Percentiles rank a stretch among this genome's conserved stretches.
phyloP scores from a whole-genome alignment of 2,329 filamentous ascomycete genomes.

The Cladobotryum protrusum region DNA sequence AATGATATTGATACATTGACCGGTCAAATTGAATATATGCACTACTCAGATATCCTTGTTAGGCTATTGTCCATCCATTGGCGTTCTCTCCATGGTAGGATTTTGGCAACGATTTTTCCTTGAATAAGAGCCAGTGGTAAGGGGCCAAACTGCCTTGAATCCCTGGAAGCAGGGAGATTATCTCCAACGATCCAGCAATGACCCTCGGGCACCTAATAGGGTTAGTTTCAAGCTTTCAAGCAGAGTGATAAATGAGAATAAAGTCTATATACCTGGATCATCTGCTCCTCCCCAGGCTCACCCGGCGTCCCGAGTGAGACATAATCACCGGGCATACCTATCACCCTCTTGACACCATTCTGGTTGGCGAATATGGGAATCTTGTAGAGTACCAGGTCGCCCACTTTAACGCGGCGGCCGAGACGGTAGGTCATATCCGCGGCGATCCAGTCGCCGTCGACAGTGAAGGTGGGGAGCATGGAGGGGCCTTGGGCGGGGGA shows the following conservation, averaged over 20 bases:
- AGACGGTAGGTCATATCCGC: slow-evolving; percentile 61
- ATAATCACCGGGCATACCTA: slow-evolving; percentile 71
- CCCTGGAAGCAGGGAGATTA: slow-evolving; percentile 75
- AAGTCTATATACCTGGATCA: slow-evolving; percentile 55
- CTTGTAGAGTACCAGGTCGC: slow-evolving; percentile 74
- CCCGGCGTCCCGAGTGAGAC: slow-evolving; percentile 60
- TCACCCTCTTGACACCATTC: slow-evolving; percentile 69
- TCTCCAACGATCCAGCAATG: slow-evolving; percentile 92
- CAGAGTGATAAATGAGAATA: too few relatives aligned
- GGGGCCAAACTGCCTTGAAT: slow-evolving; percentile 82
- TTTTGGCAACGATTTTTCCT: slow-evolving; percentile 71
- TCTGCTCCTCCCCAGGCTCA: slow-evolving; percentile 37
- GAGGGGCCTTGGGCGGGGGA: slow-evolving; percentile 63
- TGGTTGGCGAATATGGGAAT: slow-evolving; percentile 62
- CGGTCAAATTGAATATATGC: too few relatives aligned
- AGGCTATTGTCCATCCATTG: slow-evolving; percentile 41
- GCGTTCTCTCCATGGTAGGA: slow-evolving; percentile 46
- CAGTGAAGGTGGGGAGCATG: slow-evolving; percentile 80
- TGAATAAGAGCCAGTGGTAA: slow-evolving; percentile 77
- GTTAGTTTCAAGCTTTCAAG: too few relatives aligned
- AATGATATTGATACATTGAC: too few relatives aligned
- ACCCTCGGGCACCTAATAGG: slow-evolving; percentile 68
- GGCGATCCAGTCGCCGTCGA: slow-evolving; percentile 61
- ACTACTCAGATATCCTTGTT: too few relatives aligned
- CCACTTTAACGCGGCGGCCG: slow-evolving; percentile 62